These are phyloP conservation scores for Sordaria brevicollis DNA, from an alignment of 495 filamentous ascomycete species.

Conservation along the genomic window DNA sequence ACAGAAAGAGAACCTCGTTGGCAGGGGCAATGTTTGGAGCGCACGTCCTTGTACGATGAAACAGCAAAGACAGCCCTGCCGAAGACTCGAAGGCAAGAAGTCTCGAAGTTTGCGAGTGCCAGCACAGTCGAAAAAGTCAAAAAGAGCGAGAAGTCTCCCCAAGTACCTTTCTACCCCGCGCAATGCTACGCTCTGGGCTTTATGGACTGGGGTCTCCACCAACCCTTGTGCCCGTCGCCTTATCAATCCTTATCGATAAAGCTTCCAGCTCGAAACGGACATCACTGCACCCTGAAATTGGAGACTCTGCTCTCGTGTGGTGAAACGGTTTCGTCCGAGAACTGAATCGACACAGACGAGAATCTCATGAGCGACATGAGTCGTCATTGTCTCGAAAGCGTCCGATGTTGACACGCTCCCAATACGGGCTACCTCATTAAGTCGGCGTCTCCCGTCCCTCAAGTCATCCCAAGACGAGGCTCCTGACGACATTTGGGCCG, in stretches of 20 bases:
- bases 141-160: no score
- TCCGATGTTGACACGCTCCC: neutral
- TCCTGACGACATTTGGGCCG: neutral
- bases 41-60: neutral
- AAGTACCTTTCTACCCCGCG: neutral
- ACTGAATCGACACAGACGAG: neutral
- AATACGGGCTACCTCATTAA: neutral
- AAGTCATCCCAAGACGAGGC: neutral
- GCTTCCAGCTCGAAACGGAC: neutral
- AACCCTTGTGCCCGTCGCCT: neutral
- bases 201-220: neutral
- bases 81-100: no score
- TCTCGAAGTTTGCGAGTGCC: neutral
- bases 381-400: neutral
- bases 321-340: neutral
- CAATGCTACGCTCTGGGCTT: neutral
- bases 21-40: neutral
- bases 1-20: no score
- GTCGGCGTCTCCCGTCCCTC: no score
- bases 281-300: no score
- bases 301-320: neutral
- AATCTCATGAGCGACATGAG: neutral
- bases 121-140: neutral
- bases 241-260: neutral
- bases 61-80: neutral